Evolutionary conservation across 345 rosid genomes (phyloP).

Genomic region (Psidium friedrichsthalianum): DNA sequence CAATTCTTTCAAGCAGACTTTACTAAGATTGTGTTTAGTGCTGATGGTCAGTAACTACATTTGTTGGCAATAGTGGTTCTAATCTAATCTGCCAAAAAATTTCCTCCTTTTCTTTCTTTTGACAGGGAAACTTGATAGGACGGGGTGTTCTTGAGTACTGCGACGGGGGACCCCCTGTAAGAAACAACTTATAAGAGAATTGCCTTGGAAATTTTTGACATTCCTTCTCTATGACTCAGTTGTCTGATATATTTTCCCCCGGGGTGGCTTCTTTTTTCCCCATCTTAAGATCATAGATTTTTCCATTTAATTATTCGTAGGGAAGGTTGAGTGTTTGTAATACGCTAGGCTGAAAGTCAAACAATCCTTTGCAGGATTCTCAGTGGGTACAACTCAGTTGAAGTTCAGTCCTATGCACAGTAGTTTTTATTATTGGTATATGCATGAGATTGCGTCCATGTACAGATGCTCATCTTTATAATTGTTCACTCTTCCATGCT

Average conservation of each 20-base stretch:
- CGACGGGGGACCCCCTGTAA: constrained; percentile 70
- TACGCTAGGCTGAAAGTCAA: neutral
- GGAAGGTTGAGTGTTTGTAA: neutral
- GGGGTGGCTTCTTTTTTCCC: neutral
- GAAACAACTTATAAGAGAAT: neutral
- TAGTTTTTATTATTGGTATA: neutral
- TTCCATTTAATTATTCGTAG: neutral
- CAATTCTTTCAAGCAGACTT: neutral
- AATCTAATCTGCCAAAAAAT: neutral
- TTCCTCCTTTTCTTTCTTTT: neutral
- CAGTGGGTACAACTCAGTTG: neutral
- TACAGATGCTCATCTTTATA: neutral
- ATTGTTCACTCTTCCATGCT: neutral
- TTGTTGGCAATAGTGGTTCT: neutral
- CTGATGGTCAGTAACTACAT: neutral
- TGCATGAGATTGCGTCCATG: neutral
- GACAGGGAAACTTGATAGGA: constrained; percentile 88
- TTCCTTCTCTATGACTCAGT: neutral
- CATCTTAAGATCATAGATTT: neutral
- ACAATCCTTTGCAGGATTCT: neutral
- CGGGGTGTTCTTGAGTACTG: constrained; percentile 85
- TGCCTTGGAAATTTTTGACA: neutral
- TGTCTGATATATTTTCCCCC: neutral
- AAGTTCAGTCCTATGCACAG: neutral
- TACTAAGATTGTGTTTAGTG: neutral